Percentiles rank a stretch among this genome's conserved stretches.
Evolutionary conservation across 148 eudicot genomes (phyloP).

Genomic region (Silene latifolia): DNA sequence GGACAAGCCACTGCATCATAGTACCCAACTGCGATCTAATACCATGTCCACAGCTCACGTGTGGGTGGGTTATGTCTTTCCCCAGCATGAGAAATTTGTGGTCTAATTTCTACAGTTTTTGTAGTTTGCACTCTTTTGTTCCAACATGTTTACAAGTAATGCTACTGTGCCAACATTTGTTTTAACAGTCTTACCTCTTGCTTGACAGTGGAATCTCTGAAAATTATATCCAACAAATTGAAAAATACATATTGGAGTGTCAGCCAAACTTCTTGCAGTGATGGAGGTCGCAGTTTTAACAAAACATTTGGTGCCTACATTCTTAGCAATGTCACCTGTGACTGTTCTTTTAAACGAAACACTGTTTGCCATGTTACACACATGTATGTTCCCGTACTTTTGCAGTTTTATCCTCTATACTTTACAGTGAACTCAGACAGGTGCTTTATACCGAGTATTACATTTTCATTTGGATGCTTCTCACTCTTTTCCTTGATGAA

Average conservation of each 20-base stretch:
- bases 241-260: slow-evolving; percentile 41
- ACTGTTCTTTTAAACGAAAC: slow-evolving; percentile 45
- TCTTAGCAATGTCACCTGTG: slow-evolving; percentile 52
- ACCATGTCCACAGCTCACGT: neutral
- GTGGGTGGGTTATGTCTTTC: neutral
- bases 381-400: slow-evolving; percentile 40
- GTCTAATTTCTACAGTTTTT: neutral
- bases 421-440: neutral
- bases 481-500: neutral
- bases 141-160: neutral
- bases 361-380: slow-evolving; percentile 66
- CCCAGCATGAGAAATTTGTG: neutral
- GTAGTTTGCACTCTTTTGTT: neutral
- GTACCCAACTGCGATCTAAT: neutral
- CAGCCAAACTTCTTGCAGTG: slow-evolving; percentile 41
- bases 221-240: slow-evolving; percentile 45
- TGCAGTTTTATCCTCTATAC: neutral
- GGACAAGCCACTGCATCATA: neutral
- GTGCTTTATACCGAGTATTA: neutral
- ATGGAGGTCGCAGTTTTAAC: slow-evolving; percentile 28
- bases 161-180: neutral
- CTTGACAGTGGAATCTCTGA: slow-evolving; percentile 48
- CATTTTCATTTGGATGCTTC: neutral
- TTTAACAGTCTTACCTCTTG: slow-evolving; percentile 10
- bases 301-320: neutral